Conservation (phyloP, 2,329 filamentous ascomycete species). For the Fusarium penzigii region DNA sequence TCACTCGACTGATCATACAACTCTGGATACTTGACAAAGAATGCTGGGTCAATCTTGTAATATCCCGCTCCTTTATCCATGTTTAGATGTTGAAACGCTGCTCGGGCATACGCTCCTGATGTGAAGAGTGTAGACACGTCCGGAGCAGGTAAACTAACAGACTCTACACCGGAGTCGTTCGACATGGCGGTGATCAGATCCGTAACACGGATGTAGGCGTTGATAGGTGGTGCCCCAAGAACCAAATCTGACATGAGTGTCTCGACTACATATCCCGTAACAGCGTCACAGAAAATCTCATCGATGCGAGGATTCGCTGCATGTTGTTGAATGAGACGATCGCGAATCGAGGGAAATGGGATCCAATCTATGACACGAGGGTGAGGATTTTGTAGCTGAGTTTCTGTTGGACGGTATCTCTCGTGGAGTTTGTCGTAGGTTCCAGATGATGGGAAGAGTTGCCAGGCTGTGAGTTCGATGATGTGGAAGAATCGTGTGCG, state of each 20-base stretch:
- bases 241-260: conserved; percentile 31
- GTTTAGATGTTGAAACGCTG: conserved; percentile 30
- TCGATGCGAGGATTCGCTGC: conserved; percentile 34
- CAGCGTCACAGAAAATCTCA: conserved; percentile 36
- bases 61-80: conserved; percentile 34
- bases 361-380: conserved; percentile 35
- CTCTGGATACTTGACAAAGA: conserved; percentile 35
- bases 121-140: conserved; percentile 26
- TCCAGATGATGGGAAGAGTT: conserved; percentile 30
- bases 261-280: conserved; percentile 35
- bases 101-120: conserved; percentile 24
- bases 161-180: neutral
- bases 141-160: conserved; percentile 24
- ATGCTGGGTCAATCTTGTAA: conserved; percentile 36
- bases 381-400: conserved; percentile 26
- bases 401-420: conserved; percentile 30
- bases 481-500: conserved; percentile 40
- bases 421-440: conserved; percentile 31
- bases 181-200: conserved; percentile 34
- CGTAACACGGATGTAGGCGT: conserved; percentile 31
- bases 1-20: conserved; percentile 29
- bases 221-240: conserved; percentile 24
- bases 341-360: conserved; percentile 32
- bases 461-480: conserved; percentile 36
- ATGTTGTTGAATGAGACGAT: conserved; percentile 31